Percentiles rank a stretch among this genome's conserved stretches.
Conservation (phyloP, 768 basidiomycete genomes). For the Collybia mongolica region DNA sequence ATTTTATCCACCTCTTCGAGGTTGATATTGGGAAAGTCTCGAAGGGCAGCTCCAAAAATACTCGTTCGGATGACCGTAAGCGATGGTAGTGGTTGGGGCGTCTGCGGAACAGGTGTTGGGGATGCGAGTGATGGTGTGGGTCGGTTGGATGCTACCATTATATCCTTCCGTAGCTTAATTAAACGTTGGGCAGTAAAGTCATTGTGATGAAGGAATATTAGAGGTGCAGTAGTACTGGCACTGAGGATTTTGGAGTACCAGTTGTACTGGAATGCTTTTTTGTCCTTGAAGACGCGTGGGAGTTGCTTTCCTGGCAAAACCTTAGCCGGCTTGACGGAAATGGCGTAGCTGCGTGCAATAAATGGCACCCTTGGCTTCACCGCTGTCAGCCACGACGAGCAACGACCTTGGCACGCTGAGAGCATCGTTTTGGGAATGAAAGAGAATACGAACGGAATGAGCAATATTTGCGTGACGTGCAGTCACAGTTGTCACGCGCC, state of each 20-base stretch:
- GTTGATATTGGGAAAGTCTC: conserved; percentile 56
- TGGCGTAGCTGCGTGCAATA: conserved; percentile 46
- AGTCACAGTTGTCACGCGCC: conserved; percentile 5
- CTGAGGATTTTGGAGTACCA: conserved; percentile 76
- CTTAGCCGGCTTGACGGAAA: conserved; percentile 53
- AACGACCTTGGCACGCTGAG: conserved; percentile 24
- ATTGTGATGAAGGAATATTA: conserved; percentile 78
- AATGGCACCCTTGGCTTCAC: conserved; percentile 19
- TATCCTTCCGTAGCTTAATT: conserved; percentile 66
- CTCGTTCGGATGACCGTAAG: conserved; percentile 75
- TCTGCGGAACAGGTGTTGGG: conserved; percentile 21
- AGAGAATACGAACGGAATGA: conserved; percentile 6
- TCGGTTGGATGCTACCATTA: conserved; percentile 54
- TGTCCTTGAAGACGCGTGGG: conserved; percentile 71
- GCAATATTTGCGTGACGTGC: conserved; percentile 16
- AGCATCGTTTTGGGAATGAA: conserved; percentile 11
- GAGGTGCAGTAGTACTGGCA: conserved; percentile 51
- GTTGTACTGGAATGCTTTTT: conserved; percentile 80
- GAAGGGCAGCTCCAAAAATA: conserved; percentile 76
- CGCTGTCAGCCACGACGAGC: conserved; percentile 17
- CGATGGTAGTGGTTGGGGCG: conserved; percentile 36
- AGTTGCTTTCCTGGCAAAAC: conserved; percentile 50
- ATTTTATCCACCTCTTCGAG: conserved; percentile 46
- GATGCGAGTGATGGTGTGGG: conserved; percentile 37
- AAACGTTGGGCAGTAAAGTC: conserved; percentile 72